Base-by-base conservation (phyloP, 768 basidiomycete genomes). In the Fomitopsis pulvina region DNA sequence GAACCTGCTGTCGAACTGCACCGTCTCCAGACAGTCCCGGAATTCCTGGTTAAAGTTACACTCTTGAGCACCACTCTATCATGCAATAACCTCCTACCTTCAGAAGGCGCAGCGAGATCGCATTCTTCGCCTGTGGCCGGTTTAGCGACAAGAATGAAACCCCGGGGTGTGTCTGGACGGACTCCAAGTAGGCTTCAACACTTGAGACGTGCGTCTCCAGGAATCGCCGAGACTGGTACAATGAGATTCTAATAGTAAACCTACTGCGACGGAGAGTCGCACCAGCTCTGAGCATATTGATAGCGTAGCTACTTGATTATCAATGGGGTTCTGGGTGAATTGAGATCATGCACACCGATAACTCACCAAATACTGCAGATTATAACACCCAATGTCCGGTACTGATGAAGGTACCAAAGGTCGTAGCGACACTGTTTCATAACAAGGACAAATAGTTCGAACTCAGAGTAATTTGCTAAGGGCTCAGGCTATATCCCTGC, bases 111-210 rank as follows among this genome's bases (percentile, higher is more conserved):
- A 80, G 68, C 2, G 90, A 92, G 40, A 95, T 88, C 20, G 92
- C 90, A 69, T 95, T 95, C 75, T 83, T 92, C 58, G 79, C 83
- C 57, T 85, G 75, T 7, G 90, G 87, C 52, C 88, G 74, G 61
- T 93, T 87, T 51, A 94, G 78, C n/a, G 80, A 79, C 18, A 94
- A 73, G 56, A 76, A 85, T 18, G 78, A 73, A 44, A 92, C 74
- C 7, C 89, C 88, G 7, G 81, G 79, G 56, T 79, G 71, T 14
- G 74, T 72, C 25, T 64, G 55, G 14, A 80, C 60, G 18, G 75
- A 73, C 60, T 84, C 76, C 24, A 87, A 67, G 57, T 66, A 73
- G 11, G 65, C 73, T 50, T 71, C 69, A 47, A n/a, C n/a, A n/a
- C n/a, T n/a, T 18, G 45, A 32, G 24, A 27, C 18, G n/a, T 38